Evolutionary conservation across 345 rosid species (phyloP).

Genomic region (Salix exigua): DNA sequence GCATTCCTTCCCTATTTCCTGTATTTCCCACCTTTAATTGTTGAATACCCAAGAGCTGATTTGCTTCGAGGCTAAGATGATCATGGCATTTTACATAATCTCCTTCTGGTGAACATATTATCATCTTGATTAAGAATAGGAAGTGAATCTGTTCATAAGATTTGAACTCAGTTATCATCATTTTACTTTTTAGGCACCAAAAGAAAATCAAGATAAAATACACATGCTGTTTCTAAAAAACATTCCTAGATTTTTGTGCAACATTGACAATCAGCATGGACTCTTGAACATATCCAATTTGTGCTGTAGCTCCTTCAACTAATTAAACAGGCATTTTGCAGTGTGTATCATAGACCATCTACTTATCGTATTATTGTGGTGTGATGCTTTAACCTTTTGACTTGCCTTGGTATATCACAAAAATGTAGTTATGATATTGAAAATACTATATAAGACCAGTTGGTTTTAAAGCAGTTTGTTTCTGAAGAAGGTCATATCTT

Average conservation of each 20-base stretch:
- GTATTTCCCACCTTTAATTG: neutral
- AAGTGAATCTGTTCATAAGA: neutral
- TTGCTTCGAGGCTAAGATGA: neutral
- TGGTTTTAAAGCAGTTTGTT: neutral
- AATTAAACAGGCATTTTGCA: neutral
- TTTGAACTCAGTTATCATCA: neutral
- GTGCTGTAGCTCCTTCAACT: neutral
- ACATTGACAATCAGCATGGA: neutral
- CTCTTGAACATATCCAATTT: neutral
- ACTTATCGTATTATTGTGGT: neutral
- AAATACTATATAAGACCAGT: neutral
- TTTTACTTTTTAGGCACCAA: neutral
- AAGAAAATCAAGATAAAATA: neutral
- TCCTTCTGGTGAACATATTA: neutral
- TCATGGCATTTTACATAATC: neutral
- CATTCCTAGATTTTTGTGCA: neutral
- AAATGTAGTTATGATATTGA: neutral
- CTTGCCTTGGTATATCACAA: neutral
- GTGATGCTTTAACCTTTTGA: neutral
- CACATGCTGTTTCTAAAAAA: neutral
- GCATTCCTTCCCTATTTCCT: neutral
- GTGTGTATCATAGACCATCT: neutral
- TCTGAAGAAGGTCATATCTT: neutral
- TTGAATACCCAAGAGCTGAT: too few species aligned
- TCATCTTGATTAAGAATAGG: neutral